Base-by-base conservation (phyloP, 345 rosid species). In the Corymbia maculata region DNA sequence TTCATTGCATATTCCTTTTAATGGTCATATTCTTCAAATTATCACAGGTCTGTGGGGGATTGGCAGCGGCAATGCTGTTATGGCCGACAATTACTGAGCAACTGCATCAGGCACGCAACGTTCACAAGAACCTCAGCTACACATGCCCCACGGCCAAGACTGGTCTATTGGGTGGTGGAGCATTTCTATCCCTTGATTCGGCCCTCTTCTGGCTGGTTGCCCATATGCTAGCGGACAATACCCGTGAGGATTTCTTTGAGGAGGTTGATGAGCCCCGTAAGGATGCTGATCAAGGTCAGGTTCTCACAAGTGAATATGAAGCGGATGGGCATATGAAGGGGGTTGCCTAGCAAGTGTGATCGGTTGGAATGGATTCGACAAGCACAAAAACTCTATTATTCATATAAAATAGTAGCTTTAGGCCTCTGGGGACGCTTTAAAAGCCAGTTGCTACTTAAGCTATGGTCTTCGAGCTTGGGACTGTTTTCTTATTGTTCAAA, bases 201-300 rank as follows among this genome's bases (percentile, higher is more conserved):
- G 92, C 97, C 64, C 96, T 95, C 89, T 93, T 97, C 91, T 97
- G 98, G 98, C 86, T 97, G 85, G 95, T 96, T 75, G 93, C 99
- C 50, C 93, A 96, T 13, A 95, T 97, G 97, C 92, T 97, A 44
- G 98, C 97, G 44, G 93, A 93, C 91, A 97, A 97, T 86, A 96
- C 96, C 21, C 95, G 99, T n/a, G 97, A 97, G 92, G 98, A 96
- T 92, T 97, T 94, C 95, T 96, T 97, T 85, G 98, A 94, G 16
- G 97, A 95, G 85, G 89, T 92, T 30, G 94, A 91, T 51, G 87
- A 88, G 68, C 52, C 66, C 52, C 16, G 52, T 11, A 80, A 88
- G 47, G 86, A n/a, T 53, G 70, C 70, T 32, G 85, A 45, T 28
- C 79, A 30, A 26, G 28, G 86, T 57, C 53, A 82, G 53, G 86